Percentiles rank a stretch among this genome's conserved stretches.
Evolutionary conservation across 1,284 basidiomycete genomes (phyloP).

Genomic region (Apiotrichum mycotoxinovorans): DNA sequence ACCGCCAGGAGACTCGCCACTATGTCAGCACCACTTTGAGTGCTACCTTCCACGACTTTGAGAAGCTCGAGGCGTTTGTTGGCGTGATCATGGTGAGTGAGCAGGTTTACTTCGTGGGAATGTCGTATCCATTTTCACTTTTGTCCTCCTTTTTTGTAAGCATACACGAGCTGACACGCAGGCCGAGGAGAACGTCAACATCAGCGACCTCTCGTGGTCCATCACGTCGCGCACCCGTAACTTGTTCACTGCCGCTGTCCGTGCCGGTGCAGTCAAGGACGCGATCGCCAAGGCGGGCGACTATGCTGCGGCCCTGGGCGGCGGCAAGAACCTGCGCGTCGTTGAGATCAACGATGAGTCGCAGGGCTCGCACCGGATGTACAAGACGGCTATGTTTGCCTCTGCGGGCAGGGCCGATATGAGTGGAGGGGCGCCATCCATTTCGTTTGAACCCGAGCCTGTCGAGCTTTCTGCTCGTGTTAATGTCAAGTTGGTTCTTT

Average conservation of each 20-base stretch:
- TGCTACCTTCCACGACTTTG: conserved; percentile 18
- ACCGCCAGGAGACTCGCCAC: neutral
- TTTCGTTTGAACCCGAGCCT: conserved; percentile 12
- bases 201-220: conserved; percentile 6
- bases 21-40: neutral
- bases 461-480: conserved; percentile 4
- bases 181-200: neutral
- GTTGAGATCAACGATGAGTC: conserved; percentile 9
- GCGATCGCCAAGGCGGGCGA: conserved; percentile 13
- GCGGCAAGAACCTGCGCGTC: neutral
- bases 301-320: conserved; percentile 7
- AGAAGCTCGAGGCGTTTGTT: conserved; percentile 4
- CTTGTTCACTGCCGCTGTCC: conserved; percentile 4
- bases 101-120: neutral
- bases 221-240: neutral
- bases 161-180: neutral
- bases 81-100: conserved; percentile 5
- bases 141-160: too few species aligned
- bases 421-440: neutral
- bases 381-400: neutral
- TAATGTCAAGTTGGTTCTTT: neutral
- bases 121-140: neutral
- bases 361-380: neutral
- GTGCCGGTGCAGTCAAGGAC: conserved; percentile 11
- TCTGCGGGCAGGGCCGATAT: neutral